phyloP scores from a whole-genome alignment of 352 stramenopile genomes.

The Phytophthora cajani region DNA sequence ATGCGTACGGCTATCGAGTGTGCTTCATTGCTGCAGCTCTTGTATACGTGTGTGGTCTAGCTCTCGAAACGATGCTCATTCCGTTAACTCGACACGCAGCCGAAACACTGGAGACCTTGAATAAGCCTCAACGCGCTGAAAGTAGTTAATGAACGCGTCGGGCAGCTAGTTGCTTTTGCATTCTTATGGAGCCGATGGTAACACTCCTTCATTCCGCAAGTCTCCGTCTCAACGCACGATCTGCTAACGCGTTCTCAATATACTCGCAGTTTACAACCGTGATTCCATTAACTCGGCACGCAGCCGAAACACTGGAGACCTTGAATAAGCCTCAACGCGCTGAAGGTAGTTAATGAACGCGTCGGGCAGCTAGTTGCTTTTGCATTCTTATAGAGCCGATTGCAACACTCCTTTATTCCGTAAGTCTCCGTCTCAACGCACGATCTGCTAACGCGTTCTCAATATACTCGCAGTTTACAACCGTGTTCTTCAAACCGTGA shows the following conservation, averaged over 20 bases:
- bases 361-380: neutral
- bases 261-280: constrained; percentile 21
- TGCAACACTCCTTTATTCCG: neutral
- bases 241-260: constrained; percentile 35
- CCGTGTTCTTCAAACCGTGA: constrained; percentile 23
- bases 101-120: constrained; percentile 15
- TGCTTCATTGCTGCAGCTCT: constrained; percentile 66
- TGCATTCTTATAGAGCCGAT: neutral
- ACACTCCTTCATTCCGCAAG: neutral
- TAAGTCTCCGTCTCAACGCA: constrained; percentile 13
- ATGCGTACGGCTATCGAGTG: constrained; percentile 64
- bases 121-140: neutral
- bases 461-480: constrained; percentile 29
- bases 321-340: constrained; percentile 2
- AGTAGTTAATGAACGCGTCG: neutral
- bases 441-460: constrained; percentile 29
- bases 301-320: constrained; percentile 20
- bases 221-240: constrained; percentile 15
- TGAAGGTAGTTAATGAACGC: neutral
- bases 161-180: neutral
- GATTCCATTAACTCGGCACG: constrained; percentile 61
- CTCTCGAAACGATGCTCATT: constrained; percentile 63
- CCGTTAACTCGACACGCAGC: constrained; percentile 55
- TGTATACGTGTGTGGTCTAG: constrained; percentile 52
- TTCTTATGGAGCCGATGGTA: neutral